Percentiles rank a stretch among this genome's conserved stretches.
phyloP scores from a whole-genome alignment of 2,329 filamentous ascomycete genomes.

The Fusarium sp. region DNA sequence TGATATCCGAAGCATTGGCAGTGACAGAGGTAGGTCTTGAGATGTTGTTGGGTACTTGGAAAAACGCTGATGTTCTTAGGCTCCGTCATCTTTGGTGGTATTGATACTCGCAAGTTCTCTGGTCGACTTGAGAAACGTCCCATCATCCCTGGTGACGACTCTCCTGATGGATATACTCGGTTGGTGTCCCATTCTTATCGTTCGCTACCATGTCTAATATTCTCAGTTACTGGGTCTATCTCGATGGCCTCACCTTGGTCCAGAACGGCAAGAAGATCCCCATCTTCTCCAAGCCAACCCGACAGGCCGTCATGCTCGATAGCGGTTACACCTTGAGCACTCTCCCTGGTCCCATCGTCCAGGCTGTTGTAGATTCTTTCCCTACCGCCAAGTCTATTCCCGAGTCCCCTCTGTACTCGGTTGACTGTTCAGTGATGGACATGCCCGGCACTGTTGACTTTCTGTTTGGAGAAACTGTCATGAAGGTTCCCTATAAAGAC shows the following conservation, averaged over 20 bases:
- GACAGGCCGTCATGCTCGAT: constrained; percentile 68
- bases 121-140: constrained; percentile 66
- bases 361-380: constrained; percentile 55
- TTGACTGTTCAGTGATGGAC: constrained; percentile 54
- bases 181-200: not conserved
- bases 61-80: not conserved
- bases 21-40: constrained; percentile 32
- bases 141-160: constrained; percentile 58
- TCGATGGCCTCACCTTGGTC: constrained; percentile 51
- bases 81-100: constrained; percentile 64
- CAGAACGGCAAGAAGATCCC: constrained; percentile 50
- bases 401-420: constrained; percentile 54
- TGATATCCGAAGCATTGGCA: constrained; percentile 47
- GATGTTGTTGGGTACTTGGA: rapidly evolving
- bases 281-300: constrained; percentile 54
- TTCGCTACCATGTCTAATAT: not conserved
- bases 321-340: constrained; percentile 75
- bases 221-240: constrained; percentile 54
- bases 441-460: constrained; percentile 58
- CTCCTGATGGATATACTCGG: constrained; percentile 49
- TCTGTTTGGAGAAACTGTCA: constrained; percentile 56
- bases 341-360: constrained; percentile 67
- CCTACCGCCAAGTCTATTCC: constrained; percentile 52
- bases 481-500: constrained; percentile 59
- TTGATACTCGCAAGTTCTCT: constrained; percentile 65